Evolutionary conservation across 2,329 filamentous ascomycete genomes (phyloP).

Genomic region (Aspergillus chevalieri): DNA sequence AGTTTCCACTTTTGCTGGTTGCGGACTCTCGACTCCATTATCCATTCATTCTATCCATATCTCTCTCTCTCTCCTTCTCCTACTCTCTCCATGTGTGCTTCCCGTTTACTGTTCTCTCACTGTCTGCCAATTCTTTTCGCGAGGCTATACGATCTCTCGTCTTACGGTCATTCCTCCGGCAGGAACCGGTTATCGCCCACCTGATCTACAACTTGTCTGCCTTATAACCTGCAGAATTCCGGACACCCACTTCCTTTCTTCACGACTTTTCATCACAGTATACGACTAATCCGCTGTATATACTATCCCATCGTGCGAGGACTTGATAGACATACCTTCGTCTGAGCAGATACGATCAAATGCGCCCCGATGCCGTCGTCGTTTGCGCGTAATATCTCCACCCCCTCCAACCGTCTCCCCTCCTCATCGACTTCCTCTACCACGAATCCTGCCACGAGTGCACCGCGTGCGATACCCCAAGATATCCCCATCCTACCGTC

Average conservation of each 20-base stretch:
- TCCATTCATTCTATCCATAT: neutral
- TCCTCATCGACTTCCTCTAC: slow-evolving; percentile 11
- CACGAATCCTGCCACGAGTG: slow-evolving; percentile 14
- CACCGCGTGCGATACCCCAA: slow-evolving; percentile 16
- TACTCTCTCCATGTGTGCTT: neutral
- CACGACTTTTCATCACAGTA: neutral
- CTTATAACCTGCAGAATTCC: neutral
- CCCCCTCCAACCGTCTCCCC: slow-evolving; percentile 19
- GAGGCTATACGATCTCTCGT: neutral
- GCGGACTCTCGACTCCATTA: neutral
- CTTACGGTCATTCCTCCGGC: slow-evolving; percentile 2
- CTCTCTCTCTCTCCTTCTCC: neutral
- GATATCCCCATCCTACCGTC: slow-evolving; percentile 19
- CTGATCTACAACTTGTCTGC: neutral
- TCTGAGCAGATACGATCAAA: slow-evolving; percentile 4
- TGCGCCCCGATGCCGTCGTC: slow-evolving; percentile 35
- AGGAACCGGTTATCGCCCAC: neutral
- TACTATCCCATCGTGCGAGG: no score
- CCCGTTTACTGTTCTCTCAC: neutral
- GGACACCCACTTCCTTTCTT: neutral
- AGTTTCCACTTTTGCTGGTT: neutral
- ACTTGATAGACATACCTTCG: no score
- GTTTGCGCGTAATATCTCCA: slow-evolving; percentile 26
- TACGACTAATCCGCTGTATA: neutral
- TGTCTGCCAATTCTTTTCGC: slow-evolving; percentile 1